Evolutionary conservation across 73 alveolate species (phyloP), one percentile per base, ranked within the genome.

Genomic region (Uronychia setigera): DNA sequence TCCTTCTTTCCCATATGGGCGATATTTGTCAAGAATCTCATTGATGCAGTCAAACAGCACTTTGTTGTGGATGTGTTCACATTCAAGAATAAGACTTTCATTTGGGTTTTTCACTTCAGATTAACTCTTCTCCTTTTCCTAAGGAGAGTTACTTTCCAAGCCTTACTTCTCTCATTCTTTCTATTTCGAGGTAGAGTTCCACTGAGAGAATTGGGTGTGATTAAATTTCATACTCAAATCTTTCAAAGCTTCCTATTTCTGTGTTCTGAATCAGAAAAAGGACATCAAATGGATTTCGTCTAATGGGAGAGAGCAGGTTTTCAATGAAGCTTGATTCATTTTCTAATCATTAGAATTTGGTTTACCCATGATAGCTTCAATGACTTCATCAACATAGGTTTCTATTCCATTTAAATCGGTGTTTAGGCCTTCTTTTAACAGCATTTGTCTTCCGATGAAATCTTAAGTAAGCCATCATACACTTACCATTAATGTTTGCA

Each of bases 191-290:
- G 58, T 89, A 89, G 26, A 84, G 80, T 14, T 89, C 92, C 30
- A 89, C 83, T 28, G 89, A 80, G 19, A 89, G 79, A 0, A 89
- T 80, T 27, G 95, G 91, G 79, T 78, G 87, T 27, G 59, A 31
- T 5, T 33, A 75, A 78, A 34, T 29, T 58, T 32, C 34, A 29
- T 58, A 58, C 58, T 92, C 92, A 46, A 79, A 81, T 35, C 80
- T 88, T 77, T 82, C 87, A 80, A 74, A 87, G 82, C 82, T 80
- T 27, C 97, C 97, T 13, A 92, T 92, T 58, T 92, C 97, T 31
- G 95, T 76, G 80, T 87, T 83, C 80, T 88, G 84, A 46, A 92
- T 26, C 80, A 90, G 33, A 59, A 33, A 59, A 35, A 92, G 88
- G 35, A 84, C 82, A 29, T 92, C 95, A 0, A 77, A 58, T 1